Base-by-base conservation (phyloP, 805 yeast species). In the Metschnikowia gruessii region DNA sequence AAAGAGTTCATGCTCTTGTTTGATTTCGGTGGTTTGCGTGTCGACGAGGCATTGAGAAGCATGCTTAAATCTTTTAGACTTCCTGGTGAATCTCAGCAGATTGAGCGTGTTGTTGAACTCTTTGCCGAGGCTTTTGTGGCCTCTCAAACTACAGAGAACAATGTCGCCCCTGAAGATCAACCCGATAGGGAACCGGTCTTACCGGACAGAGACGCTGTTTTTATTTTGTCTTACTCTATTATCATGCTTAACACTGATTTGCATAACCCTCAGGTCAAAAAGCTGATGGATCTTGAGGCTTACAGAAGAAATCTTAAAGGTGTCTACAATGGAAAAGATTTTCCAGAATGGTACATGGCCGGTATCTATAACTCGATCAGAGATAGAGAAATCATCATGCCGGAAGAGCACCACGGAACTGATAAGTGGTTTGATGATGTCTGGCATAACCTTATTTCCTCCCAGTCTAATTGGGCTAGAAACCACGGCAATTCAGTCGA, bases 1-100 rank as follows among this genome's bases (percentile, higher is more conserved):
- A 72, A 72, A 40, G 70, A 77, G 40, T 94, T 89, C 60, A 78
- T 92, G 53, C 70, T 72, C 1, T 64, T 81, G 45, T 85, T 92
- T 62, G 92, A 91, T 47, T 91, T 91, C 61, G 70, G 74, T 31
- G 85, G 80, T 16, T 70, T 86, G 55, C 75, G 99, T 59, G 92
- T 95, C 2, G 99, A 94, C 64, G 97, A 92, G 65, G 97, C 97
- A 0, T 71, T 94, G 43, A 77, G 99, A 58, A 75, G 87, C 46
- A 65, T 94, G 49, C 72, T 95, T 54, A 85, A 87, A 46, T 79
- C 86, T 17, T 92, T 94, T 61, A 79, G 99, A 63, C 74, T 94
- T 40, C 98, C 98, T 1, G 99, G 99, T 49, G 99, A 94, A 67
- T 86, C 97, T 0, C 98, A 90, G 60, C 97, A 89, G 64, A 94